Percentiles rank a stretch among this genome's conserved stretches.
phyloP scores from a whole-genome alignment of 106 monocot species.

The Dendrobium chrysotoxum region DNA sequence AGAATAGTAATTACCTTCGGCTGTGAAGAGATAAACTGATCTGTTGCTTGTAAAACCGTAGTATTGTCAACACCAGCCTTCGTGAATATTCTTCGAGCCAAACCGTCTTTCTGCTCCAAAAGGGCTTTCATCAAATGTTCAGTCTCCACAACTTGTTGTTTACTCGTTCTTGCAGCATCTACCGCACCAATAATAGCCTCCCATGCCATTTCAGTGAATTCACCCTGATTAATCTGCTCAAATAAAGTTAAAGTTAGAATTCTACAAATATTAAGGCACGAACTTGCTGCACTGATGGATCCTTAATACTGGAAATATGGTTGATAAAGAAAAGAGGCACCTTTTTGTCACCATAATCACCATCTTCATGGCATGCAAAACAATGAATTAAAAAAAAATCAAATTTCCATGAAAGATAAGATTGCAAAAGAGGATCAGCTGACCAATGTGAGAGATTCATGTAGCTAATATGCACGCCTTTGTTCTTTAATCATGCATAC shows the following conservation, averaged over 20 bases:
- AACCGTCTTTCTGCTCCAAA: conserved; percentile 90
- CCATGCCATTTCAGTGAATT: conserved; percentile 88
- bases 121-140: conserved; percentile 97
- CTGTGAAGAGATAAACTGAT: conserved; percentile 68
- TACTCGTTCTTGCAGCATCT: conserved; percentile 56
- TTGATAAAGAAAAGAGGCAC: neutral
- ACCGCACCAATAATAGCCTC: conserved; percentile 70
- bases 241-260: neutral
- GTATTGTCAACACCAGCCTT: conserved; percentile 90
- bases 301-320: neutral
- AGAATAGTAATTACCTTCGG: conserved; percentile 45
- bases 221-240: conserved; percentile 42
- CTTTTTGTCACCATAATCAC: neutral
- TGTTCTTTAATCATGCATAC: too few relatives aligned
- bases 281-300: neutral
- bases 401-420: too few relatives aligned
- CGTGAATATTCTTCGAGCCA: conserved; percentile 75
- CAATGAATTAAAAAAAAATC: too few relatives aligned
- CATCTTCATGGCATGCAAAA: too few relatives aligned
- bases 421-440: too few relatives aligned
- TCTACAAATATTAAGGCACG: neutral
- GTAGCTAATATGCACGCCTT: too few relatives aligned
- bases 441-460: too few relatives aligned
- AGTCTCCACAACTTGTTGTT: conserved; percentile 76
- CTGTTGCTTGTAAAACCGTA: conserved; percentile 53